A percentile compares a stretch with the other conserved stretches of the same genome.
Conservation (phyloP, 2,329 filamentous ascomycete genomes). For the Cladophialophora yegresii region DNA sequence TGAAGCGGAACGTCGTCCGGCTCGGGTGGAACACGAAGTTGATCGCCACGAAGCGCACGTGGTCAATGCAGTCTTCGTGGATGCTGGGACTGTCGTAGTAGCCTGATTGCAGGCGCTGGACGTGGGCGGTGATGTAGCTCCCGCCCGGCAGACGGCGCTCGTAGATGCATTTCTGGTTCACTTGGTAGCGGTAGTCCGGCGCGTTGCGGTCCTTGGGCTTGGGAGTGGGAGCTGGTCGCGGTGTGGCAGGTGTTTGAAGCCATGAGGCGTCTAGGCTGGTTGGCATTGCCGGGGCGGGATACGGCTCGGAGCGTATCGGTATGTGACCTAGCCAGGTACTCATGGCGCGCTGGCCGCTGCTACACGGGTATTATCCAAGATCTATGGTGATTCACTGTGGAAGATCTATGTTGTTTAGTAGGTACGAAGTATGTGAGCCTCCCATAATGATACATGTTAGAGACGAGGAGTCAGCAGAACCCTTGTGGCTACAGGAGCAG, state of each 20-base stretch:
- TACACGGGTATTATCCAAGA: not conserved
- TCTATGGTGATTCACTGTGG: not conserved
- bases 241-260: constrained; percentile 13
- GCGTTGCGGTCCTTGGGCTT: constrained; percentile 42
- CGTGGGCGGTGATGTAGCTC: constrained; percentile 54
- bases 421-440: not conserved
- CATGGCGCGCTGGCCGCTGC: constrained; percentile 4
- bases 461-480: not conserved
- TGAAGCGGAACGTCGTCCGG: constrained; percentile 51
- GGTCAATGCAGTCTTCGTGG: constrained; percentile 46
- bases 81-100: constrained; percentile 49
- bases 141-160: constrained; percentile 53
- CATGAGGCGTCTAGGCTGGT: constrained; percentile 8
- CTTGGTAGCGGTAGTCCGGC: constrained; percentile 42
- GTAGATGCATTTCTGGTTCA: constrained; percentile 51
- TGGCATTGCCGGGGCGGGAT: constrained; percentile 13
- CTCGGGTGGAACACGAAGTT: constrained; percentile 55
- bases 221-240: constrained; percentile 11
- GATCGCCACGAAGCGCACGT: constrained; percentile 54
- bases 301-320: constrained; percentile 17
- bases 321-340: constrained; percentile 12
- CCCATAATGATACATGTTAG: not conserved
- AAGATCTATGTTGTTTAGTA: too few relatives aligned
- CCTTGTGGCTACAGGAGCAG: too few relatives aligned
- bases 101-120: constrained; percentile 54